Conservation (phyloP, 306 rosid genomes). For the Hylodesmum podocarpum region DNA sequence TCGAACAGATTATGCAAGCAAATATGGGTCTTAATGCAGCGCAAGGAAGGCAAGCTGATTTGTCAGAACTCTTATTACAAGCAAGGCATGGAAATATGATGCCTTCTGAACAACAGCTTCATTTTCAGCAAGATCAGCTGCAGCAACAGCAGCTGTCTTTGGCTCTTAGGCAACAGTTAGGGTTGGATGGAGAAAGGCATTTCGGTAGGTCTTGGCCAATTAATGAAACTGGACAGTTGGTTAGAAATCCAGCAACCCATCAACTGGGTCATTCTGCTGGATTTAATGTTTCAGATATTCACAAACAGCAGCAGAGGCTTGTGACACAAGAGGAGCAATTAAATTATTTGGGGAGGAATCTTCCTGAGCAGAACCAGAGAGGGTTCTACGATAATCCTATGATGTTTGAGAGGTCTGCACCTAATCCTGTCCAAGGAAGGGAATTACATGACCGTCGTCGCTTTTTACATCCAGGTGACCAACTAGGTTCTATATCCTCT, state of each 20-base stretch:
- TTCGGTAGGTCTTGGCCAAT: conserved; percentile 47
- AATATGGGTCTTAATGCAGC: conserved; percentile 50
- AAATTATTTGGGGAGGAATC: conserved; percentile 56
- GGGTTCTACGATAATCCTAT: conserved; percentile 52
- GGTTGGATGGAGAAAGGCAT: conserved; percentile 65
- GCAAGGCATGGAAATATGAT: conserved; percentile 54
- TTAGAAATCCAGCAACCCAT: conserved; percentile 50
- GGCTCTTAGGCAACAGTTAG: conserved; percentile 59
- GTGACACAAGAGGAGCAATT: conserved; percentile 56
- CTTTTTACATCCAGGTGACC: conserved; percentile 39
- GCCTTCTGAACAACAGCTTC: conserved; percentile 55
- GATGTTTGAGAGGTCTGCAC: conserved; percentile 60
- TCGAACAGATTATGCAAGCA: conserved; percentile 63
- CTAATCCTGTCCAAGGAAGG: conserved; percentile 51
- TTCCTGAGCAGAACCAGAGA: conserved; percentile 47
- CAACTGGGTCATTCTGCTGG: conserved; percentile 51
- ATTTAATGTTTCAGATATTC: conserved; percentile 52
- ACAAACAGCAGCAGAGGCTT: conserved; percentile 59
- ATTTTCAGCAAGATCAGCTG: conserved; percentile 55
- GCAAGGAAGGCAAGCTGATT: conserved; percentile 59
- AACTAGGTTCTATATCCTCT: conserved; percentile 45
- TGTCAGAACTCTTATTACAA: conserved; percentile 52
- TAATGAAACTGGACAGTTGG: conserved; percentile 55
- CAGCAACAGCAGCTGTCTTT: conserved; percentile 59
- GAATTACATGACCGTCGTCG: conserved; percentile 47